Conservation (phyloP, 2,329 filamentous ascomycete genomes). For the Aspergillus fumigatus region DNA sequence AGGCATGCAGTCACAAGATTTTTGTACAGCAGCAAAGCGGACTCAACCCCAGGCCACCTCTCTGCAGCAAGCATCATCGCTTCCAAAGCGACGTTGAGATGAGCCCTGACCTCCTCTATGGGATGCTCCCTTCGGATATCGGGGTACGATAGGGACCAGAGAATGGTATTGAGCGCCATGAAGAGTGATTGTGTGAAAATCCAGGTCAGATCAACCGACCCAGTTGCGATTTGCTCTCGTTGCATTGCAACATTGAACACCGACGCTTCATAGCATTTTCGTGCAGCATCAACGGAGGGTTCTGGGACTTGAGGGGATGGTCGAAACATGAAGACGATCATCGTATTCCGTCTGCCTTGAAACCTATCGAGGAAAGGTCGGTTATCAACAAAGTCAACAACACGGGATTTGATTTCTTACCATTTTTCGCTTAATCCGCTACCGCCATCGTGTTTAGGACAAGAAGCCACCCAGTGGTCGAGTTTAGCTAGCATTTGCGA, state of each 20-base stretch:
- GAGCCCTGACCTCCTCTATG: slow-evolving; percentile 69
- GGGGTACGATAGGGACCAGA: slow-evolving; percentile 87
- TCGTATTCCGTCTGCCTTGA: slow-evolving; percentile 70
- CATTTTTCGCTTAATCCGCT: slow-evolving; percentile 73
- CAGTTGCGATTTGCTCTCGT: slow-evolving; percentile 70
- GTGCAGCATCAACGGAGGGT: slow-evolving; percentile 73
- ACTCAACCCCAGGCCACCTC: slow-evolving; percentile 85
- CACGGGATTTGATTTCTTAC: slow-evolving; percentile 48
- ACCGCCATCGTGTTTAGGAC: slow-evolving; percentile 66
- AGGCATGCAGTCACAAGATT: slow-evolving; percentile 81
- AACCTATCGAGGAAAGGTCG: slow-evolving; percentile 44
- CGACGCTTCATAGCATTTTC: slow-evolving; percentile 77
- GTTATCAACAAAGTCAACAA: slow-evolving; percentile 1
- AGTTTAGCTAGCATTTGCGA: slow-evolving; percentile 72
- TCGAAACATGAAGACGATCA: slow-evolving; percentile 81
- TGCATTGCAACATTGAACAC: slow-evolving; percentile 77
- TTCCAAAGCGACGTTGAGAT: slow-evolving; percentile 70
- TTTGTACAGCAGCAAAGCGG: slow-evolving; percentile 79
- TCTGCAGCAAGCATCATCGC: slow-evolving; percentile 76
- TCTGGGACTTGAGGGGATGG: slow-evolving; percentile 89
- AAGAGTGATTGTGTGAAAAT: slow-evolving; percentile 86
- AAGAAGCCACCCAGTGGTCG: slow-evolving; percentile 70
- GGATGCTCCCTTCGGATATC: slow-evolving; percentile 71
- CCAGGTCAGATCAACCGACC: slow-evolving; percentile 84
- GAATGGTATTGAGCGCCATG: slow-evolving; percentile 83